Conservation (phyloP, 148 eudicot genomes). For the Cornus controversa region DNA sequence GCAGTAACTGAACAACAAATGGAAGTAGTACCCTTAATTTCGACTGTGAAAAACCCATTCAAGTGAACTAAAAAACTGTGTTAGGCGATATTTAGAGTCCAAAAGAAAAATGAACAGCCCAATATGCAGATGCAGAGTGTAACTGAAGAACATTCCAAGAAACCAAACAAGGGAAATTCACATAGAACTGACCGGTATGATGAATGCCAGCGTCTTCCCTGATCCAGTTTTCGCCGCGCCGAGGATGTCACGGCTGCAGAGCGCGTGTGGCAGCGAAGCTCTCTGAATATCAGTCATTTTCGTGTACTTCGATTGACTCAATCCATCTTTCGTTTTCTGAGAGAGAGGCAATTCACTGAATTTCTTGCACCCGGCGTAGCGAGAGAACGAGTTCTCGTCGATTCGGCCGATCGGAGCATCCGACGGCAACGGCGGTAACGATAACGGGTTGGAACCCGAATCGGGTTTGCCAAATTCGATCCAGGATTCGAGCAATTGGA, state of each 20-base stretch:
- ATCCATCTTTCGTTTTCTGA: conserved; percentile 71
- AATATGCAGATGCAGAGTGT: too few species aligned
- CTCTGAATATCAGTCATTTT: conserved; percentile 87
- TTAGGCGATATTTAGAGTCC: neutral
- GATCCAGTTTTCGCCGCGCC: conserved; percentile 96
- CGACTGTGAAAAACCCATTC: neutral
- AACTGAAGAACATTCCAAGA: neutral
- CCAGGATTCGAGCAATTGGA: conserved; percentile 68
- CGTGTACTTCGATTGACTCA: conserved; percentile 34
- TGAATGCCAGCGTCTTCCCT: conserved; percentile 86
- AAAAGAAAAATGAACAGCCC: neutral
- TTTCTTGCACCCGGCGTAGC: conserved; percentile 55
- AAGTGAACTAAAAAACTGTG: neutral
- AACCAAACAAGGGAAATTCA: neutral
- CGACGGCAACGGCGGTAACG: conserved; percentile 47
- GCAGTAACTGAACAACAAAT: neutral
- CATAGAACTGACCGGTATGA: conserved; percentile 67
- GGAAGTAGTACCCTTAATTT: neutral
- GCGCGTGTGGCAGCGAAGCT: conserved; percentile 87
- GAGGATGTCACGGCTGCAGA: conserved; percentile 81
- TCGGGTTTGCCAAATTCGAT: conserved; percentile 58
- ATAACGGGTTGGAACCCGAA: conserved; percentile 73
- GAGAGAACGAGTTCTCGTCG: conserved; percentile 49
- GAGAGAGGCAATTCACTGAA: conserved; percentile 81
- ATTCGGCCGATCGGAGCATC: conserved; percentile 54